phyloP scores from a whole-genome alignment of 1,284 basidiomycete genomes.

The Ceratobasidium papillatum region DNA sequence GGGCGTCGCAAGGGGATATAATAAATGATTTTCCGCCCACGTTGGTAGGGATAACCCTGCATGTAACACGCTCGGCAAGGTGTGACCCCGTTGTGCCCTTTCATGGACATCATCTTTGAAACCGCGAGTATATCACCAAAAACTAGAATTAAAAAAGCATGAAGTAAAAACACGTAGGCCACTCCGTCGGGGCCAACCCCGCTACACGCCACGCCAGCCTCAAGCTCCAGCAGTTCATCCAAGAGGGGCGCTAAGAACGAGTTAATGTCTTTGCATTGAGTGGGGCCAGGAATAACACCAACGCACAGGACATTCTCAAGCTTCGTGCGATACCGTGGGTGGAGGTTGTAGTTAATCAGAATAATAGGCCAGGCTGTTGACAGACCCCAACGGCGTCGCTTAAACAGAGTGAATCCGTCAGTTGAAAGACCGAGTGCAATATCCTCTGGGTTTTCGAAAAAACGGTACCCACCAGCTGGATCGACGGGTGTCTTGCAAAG shows the following conservation, averaged over 20 bases:
- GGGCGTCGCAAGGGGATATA: conserved; percentile 38
- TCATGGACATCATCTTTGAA: conserved; percentile 40
- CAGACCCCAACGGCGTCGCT: conserved; percentile 47
- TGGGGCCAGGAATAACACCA: conserved; percentile 44
- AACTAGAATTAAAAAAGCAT: conserved; percentile 39
- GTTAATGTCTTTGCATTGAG: conserved; percentile 42
- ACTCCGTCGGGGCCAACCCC: background rate
- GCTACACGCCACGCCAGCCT: conserved; percentile 18
- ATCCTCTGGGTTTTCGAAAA: conserved; percentile 50
- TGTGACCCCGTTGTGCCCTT: conserved; percentile 41
- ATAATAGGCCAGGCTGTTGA: conserved; percentile 50
- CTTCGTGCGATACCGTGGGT: conserved; percentile 30
- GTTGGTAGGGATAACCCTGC: conserved; percentile 44
- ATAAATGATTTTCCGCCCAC: background rate
- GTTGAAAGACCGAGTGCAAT: conserved; percentile 52
- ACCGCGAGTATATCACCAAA: conserved; percentile 44
- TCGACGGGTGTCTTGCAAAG: conserved; percentile 22
- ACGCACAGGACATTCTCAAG: conserved; percentile 42
- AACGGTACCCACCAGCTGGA: conserved; percentile 43
- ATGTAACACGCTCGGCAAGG: conserved; percentile 44
- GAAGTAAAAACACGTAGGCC: conserved; percentile 29
- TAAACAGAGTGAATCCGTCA: conserved; percentile 57
- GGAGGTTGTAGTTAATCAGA: conserved; percentile 44
- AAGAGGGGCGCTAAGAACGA: conserved; percentile 42
- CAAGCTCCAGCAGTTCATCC: conserved; percentile 40